phyloP scores from a whole-genome alignment of 495 filamentous ascomycete species.

The Neurospora sp. region DNA sequence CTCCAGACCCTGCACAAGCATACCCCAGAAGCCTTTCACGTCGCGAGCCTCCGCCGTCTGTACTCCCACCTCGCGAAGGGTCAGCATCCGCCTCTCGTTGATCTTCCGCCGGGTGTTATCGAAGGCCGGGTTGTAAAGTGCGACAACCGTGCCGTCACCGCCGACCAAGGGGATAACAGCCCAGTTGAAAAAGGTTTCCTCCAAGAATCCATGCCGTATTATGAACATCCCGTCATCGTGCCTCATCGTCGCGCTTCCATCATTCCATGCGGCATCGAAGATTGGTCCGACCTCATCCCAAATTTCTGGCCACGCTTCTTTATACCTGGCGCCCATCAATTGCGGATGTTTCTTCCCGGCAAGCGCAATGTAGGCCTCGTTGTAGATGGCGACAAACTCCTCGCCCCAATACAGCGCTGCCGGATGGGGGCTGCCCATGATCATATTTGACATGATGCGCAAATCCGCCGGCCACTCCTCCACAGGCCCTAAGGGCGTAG shows the following conservation, averaged over 20 bases:
- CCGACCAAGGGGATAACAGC: conserved; percentile 58
- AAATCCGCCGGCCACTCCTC: conserved; percentile 53
- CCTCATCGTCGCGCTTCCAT: conserved; percentile 63
- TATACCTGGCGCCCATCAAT: conserved; percentile 58
- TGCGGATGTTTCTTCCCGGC: conserved; percentile 60
- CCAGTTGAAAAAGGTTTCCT: conserved; percentile 65
- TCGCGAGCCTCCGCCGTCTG: conserved; percentile 56
- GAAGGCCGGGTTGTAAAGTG: conserved; percentile 60
- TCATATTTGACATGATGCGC: conserved; percentile 52
- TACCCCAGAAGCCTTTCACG: conserved; percentile 51
- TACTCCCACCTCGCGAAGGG: conserved; percentile 59
- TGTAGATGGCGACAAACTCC: conserved; percentile 58
- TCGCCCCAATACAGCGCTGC: conserved; percentile 64
- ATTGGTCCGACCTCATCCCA: conserved; percentile 53
- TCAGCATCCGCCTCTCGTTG: conserved; percentile 55
- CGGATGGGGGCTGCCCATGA: conserved; percentile 65
- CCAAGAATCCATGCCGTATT: conserved; percentile 46
- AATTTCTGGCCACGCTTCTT: conserved; percentile 55
- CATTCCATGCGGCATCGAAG: conserved; percentile 45
- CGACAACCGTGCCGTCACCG: conserved; percentile 48
- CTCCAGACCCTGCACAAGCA: conserved; percentile 45
- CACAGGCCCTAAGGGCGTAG: conserved; percentile 54
- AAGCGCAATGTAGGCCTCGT: conserved; percentile 58
- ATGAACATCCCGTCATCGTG: conserved; percentile 61
- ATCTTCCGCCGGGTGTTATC: conserved; percentile 58